phyloP scores from a whole-genome alignment of 139 green algal genomes.

The Chlorella sorokiniana region DNA sequence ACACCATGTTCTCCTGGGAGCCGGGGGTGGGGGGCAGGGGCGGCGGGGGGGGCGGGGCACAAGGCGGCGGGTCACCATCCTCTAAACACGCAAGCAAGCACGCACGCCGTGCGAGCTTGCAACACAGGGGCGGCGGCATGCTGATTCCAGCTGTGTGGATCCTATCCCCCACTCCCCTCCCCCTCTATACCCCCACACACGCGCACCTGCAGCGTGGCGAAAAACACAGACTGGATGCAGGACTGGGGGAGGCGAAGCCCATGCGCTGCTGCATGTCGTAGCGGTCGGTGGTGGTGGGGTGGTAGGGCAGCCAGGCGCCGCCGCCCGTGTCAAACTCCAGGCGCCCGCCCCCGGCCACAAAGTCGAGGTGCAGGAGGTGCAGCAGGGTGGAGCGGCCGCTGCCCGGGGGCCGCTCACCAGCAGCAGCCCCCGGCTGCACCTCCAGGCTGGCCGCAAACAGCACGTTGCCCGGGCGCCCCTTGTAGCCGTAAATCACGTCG shows the following conservation, averaged over 20 bases:
- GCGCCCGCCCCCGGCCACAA: not conserved
- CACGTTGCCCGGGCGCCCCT: not conserved
- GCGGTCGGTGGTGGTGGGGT: conserved; percentile 10
- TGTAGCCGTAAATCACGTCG: conserved; percentile 4
- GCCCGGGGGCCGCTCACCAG: not conserved
- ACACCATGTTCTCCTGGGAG: conserved; percentile 20
- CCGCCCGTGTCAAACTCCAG: not conserved
- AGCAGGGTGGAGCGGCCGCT: conserved; percentile 1
- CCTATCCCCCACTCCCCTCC: not conserved
- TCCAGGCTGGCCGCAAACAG: not conserved
- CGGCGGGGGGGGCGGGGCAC: not conserved
- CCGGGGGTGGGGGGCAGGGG: not conserved
- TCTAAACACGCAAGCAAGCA: not conserved
- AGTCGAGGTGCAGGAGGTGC: conserved; percentile 10
- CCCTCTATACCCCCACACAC: not conserved
- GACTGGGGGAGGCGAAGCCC: not conserved
- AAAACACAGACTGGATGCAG: conserved; percentile 17
- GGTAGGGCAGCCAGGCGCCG: conserved; percentile 12
- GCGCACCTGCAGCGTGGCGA: conserved; percentile 2
- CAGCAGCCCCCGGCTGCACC: not conserved
- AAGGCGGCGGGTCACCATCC: not conserved
- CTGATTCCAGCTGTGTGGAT: no score
- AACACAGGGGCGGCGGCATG: no score
- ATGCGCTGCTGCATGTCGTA: conserved; percentile 19
- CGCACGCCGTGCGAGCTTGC: no score